These are phyloP conservation scores for Epichloe hybrida DNA, from an alignment of 2,329 filamentous ascomycete genomes.

Conservation along the genomic window DNA sequence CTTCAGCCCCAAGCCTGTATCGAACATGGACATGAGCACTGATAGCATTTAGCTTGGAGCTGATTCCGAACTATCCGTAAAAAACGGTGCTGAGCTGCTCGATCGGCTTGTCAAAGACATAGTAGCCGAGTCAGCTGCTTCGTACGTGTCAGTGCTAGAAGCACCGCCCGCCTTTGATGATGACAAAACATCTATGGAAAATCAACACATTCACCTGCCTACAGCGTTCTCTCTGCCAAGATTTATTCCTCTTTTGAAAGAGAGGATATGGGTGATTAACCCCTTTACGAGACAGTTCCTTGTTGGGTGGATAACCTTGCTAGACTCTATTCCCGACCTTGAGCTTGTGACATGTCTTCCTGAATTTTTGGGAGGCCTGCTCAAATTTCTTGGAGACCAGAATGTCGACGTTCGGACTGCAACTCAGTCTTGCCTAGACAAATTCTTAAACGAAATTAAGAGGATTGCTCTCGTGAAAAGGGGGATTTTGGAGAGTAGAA, in stretches of 20 bases:
- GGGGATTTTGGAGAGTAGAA: conserved; percentile 76
- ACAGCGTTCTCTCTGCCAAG: conserved; percentile 83
- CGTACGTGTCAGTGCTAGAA: conserved; percentile 83
- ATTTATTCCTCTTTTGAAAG: conserved; percentile 87
- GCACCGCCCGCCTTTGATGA: conserved; percentile 31
- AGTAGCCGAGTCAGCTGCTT: conserved; percentile 85
- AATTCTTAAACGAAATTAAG: conserved; percentile 86
- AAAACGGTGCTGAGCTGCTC: conserved; percentile 90
- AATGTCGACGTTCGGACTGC: conserved; percentile 91
- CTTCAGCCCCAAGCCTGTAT: conserved; percentile 1
- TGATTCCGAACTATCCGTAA: conserved; percentile 91
- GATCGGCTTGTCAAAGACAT: conserved; percentile 95
- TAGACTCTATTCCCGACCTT: conserved; percentile 93
- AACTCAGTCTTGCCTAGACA: conserved; percentile 77
- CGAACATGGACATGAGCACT: conserved; percentile 1
- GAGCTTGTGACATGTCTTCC: conserved; percentile 89
- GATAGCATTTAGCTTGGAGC: conserved; percentile 58
- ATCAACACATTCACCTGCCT: conserved; percentile 40
- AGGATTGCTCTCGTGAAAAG: conserved; percentile 83
- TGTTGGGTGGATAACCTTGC: conserved; percentile 86
- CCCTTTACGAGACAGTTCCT: conserved; percentile 91
- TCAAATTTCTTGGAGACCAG: conserved; percentile 83
- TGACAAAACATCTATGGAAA: conserved; percentile 31
- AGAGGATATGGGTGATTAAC: conserved; percentile 87
- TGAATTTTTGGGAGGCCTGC: conserved; percentile 76